Evolutionary conservation across 495 filamentous ascomycete genomes (phyloP), one percentile per base, ranked within the genome.

Genomic region (Penicillium angulare): DNA sequence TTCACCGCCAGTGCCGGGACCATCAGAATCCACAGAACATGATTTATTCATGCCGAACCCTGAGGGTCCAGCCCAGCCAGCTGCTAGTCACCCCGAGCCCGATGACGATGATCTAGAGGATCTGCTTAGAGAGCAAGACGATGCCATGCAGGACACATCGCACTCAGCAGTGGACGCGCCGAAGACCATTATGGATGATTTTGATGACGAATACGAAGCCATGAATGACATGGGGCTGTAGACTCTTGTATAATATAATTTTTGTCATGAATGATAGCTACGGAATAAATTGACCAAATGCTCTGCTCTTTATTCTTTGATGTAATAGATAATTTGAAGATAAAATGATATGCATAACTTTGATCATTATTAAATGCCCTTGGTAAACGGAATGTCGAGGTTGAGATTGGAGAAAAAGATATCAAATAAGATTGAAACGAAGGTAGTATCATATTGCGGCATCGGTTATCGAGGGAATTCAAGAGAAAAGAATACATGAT

Each of bases 71-170:
- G 35, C 27, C 13, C 52, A 40, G 9, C 42, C 52, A 2, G 1
- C n/a, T 1, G 35, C 47, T 9, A 53, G 47, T 18, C 42, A 61
- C 43, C 59, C 57, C n/a, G 56, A 49, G 5, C 58, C 63, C 0
- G 62, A 71, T 45, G 64, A 67, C 38, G 68, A 71, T 48, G 70
- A 75, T 47, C 55, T 75, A 16, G 72, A 72, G 31, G 60, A 63
- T 18, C 60, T 75, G 9, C 48, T 75, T 13, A 62, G 56, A 31
- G 72, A 71, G 35, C 64, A 69, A 32, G 61, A 71, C 26, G 51
- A 63, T 20, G 29, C 36, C 9, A 32, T 39, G 21, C 20, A 48
- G 3, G 45, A 26, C 5, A 8, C 26, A 21, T 39, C 49, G 1
- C 41, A 44, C 5, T 34, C 48, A 12, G 23, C 27, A 12, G 42